phyloP scores from a whole-genome alignment of 352 stramenopile species.

The Globisporangium nagaii region DNA sequence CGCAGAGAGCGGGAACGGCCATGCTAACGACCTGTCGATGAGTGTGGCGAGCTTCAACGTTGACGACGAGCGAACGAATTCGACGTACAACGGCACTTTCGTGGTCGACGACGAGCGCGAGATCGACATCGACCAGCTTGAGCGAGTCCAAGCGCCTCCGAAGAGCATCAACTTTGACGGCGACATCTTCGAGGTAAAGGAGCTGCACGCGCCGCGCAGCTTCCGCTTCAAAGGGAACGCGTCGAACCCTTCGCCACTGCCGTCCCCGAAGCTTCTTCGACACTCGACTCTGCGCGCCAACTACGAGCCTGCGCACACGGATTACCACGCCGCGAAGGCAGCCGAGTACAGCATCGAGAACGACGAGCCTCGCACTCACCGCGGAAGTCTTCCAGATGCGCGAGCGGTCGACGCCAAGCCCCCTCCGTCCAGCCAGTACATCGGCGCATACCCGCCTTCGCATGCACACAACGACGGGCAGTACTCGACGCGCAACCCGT shows the following conservation, averaged over 20 bases:
- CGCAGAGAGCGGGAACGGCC: background rate
- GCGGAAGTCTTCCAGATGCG: conserved; percentile 35
- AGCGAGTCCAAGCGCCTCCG: conserved; percentile 25
- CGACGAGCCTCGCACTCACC: conserved; percentile 21
- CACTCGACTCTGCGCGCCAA: conserved; percentile 57
- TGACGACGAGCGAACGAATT: conserved; percentile 35
- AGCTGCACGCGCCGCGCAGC: conserved; percentile 45
- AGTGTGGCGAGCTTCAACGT: conserved; percentile 43
- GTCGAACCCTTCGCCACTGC: conserved; percentile 26
- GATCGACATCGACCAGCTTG: conserved; percentile 13
- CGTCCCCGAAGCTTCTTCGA: conserved; percentile 30
- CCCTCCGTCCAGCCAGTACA: conserved; percentile 1
- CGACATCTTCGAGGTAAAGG: conserved; percentile 42
- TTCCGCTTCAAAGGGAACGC: conserved; percentile 61
- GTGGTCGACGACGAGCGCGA: conserved; percentile 40
- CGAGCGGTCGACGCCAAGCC: conserved; percentile 8
- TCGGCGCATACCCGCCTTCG: background rate
- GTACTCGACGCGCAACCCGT: background rate
- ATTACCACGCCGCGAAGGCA: conserved; percentile 74
- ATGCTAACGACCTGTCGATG: background rate
- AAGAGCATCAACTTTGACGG: conserved; percentile 71
- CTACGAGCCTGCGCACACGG: conserved; percentile 58
- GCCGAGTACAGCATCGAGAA: conserved; percentile 59
- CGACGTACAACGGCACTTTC: conserved; percentile 47
- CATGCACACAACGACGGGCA: background rate